Conservation (phyloP, 345 rosid species). For the Syzygium jambos region DNA sequence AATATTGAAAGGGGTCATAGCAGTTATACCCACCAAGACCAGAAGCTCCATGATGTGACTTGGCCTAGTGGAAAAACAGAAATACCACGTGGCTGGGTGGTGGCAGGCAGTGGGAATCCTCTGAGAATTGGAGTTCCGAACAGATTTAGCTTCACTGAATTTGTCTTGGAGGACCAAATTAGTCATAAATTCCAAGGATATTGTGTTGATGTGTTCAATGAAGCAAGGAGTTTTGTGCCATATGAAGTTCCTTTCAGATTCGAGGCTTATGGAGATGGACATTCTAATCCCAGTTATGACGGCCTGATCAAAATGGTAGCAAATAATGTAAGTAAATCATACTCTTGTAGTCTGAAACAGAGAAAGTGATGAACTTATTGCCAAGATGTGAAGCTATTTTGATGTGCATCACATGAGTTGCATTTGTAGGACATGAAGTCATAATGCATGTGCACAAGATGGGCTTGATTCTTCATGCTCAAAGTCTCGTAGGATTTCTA, state of each 20-base stretch:
- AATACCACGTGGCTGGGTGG: slow-evolving; percentile 82
- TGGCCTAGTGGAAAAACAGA: slow-evolving; percentile 78
- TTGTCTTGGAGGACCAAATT: slow-evolving; percentile 41
- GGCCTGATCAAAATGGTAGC: slow-evolving; percentile 44
- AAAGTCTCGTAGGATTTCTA: background rate
- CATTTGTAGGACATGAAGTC: background rate
- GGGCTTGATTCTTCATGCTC: background rate
- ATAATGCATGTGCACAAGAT: background rate
- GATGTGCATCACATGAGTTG: background rate
- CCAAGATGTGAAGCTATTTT: background rate
- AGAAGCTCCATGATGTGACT: slow-evolving; percentile 41
- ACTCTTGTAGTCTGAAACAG: background rate
- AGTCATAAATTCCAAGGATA: slow-evolving; percentile 52
- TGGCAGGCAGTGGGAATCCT: slow-evolving; percentile 52
- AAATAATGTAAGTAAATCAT: slow-evolving; percentile 43
- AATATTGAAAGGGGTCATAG: slow-evolving; percentile 10
- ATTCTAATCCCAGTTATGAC: slow-evolving; percentile 51
- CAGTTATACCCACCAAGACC: slow-evolving; percentile 17
- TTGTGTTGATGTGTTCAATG: slow-evolving; percentile 68
- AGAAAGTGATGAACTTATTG: background rate
- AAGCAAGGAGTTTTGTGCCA: slow-evolving; percentile 59
- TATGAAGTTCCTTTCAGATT: slow-evolving; percentile 65
- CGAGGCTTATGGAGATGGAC: slow-evolving; percentile 61
- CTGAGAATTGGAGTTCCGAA: slow-evolving; percentile 74
- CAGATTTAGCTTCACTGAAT: slow-evolving; percentile 67